Evolutionary conservation across 2,329 filamentous ascomycete species (phyloP), one percentile per base, ranked within the genome.

Genomic region (Chaetomium sp.): DNA sequence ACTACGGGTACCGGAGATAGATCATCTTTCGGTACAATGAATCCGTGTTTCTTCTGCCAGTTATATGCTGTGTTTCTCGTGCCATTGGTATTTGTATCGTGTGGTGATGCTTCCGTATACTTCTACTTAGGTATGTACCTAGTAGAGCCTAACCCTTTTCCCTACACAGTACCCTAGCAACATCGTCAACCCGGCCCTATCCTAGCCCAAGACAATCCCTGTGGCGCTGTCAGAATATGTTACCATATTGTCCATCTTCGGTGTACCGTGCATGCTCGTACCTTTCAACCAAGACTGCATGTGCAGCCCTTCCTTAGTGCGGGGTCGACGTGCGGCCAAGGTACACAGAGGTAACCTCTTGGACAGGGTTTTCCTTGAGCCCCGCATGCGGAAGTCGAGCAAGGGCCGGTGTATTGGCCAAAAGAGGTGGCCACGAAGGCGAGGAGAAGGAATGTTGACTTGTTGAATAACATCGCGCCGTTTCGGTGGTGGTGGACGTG

Each of bases 261-360:
- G 13, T 42, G 13, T 38, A 6, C 6, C 27, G 27, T 29, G 27
- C 6, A n/a, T n/a, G 5, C 38, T 42, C 38, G 38, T n/a, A 42
- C 38, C 38, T 42, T 16, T n/a, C 56, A 69, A 27, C 59, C 68
- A 27, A 62, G 53, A 23, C 67, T 69, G 65, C 70, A 71, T 9
- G 68, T 64, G 57, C 70, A 71, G 12, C 70, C 70, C 53, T 71
- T 51, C 1, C 70, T 54, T n/a, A 55, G 31, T 2, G 67, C 66
- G 1, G 68, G 70, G 31, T 71, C 62, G 29, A 67, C 65, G 23
- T 33, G 64, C 9, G 70, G 70, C 33, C 63, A 71, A 1, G 70
- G 67, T 1, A 71, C 70, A 51, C 70, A 71, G 10, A 70, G 63
- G n/a, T 65, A 71, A 16, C 68, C 70, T n/a, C 68, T 59, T n/a